Conservation (phyloP, 805 yeast genomes). For the Clavispora fructus region DNA sequence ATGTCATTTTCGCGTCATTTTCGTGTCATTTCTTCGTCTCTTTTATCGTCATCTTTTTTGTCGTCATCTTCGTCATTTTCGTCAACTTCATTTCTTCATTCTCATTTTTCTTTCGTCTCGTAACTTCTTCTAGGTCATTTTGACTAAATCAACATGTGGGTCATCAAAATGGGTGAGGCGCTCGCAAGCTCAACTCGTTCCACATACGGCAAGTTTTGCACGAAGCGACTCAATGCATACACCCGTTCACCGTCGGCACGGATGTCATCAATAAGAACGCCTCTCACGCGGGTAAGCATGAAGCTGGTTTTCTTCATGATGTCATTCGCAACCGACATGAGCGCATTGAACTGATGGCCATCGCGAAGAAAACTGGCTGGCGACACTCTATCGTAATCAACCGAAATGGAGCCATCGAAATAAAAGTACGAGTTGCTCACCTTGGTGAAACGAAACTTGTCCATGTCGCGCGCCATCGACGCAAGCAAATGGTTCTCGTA, state of each 20-base stretch:
- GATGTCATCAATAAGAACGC: slow-evolving; percentile 29
- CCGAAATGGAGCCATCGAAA: slow-evolving; percentile 25
- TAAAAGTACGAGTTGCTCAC: slow-evolving; percentile 28
- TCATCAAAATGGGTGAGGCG: slow-evolving; percentile 1
- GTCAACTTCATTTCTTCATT: too few species aligned
- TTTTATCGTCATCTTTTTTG: too few species aligned
- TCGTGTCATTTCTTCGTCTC: background rate
- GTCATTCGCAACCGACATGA: slow-evolving; percentile 29
- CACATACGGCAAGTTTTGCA: slow-evolving; percentile 28
- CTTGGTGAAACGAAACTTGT: slow-evolving; percentile 5
- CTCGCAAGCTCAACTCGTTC: slow-evolving; percentile 16
- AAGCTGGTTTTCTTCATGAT: slow-evolving; percentile 29
- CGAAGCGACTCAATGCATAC: slow-evolving; percentile 23
- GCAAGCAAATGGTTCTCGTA: slow-evolving; percentile 14
- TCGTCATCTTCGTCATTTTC: too few species aligned
- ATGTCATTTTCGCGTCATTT: background rate
- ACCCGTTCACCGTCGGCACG: slow-evolving; percentile 26
- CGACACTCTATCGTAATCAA: slow-evolving; percentile 1
- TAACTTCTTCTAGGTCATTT: background rate
- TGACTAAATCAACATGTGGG: background rate
- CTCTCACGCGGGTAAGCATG: slow-evolving; percentile 28
- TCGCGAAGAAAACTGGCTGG: slow-evolving; percentile 1
- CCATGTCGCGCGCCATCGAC: slow-evolving; percentile 2
- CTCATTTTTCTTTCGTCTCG: too few species aligned
- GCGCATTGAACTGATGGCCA: slow-evolving; percentile 21